Percentiles rank a stretch among this genome's conserved stretches.
Conservation (phyloP, 1,284 basidiomycete species). For the Sanghuangporus sanghuang region DNA sequence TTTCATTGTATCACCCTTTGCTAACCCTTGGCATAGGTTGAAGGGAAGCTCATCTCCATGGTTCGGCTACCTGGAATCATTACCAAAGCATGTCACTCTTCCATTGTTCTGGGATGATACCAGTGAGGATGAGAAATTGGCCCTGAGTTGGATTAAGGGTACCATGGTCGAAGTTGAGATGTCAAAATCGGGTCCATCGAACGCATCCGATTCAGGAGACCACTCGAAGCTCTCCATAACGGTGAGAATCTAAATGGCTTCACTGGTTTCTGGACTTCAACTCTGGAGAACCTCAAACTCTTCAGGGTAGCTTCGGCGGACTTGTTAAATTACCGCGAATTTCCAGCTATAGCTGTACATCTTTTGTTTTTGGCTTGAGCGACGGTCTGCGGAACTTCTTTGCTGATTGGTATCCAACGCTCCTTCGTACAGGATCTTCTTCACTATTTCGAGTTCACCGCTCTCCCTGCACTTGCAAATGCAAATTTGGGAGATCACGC, state of each 20-base stretch:
- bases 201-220: not conserved
- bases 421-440: slow-evolving; percentile 39
- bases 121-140: slow-evolving; percentile 32
- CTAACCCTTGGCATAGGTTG: slow-evolving; percentile 26
- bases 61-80: slow-evolving; percentile 62
- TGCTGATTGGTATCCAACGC: slow-evolving; percentile 1
- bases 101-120: slow-evolving; percentile 57
- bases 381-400: not conserved
- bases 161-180: slow-evolving; percentile 38
- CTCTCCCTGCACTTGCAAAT: slow-evolving; percentile 32
- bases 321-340: not conserved
- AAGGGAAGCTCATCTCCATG: slow-evolving; percentile 47
- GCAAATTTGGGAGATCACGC: slow-evolving; percentile 17
- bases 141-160: slow-evolving; percentile 40
- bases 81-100: slow-evolving; percentile 46
- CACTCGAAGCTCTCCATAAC: not conserved
- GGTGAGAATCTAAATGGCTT: not conserved
- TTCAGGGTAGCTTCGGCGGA: no score
- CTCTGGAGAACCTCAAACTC: no score
- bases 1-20: not conserved
- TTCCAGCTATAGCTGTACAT: not conserved
- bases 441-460: slow-evolving; percentile 41
- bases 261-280: not conserved
- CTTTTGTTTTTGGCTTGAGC: not conserved
- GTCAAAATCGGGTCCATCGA: not conserved